phyloP scores from a whole-genome alignment of 2,329 filamentous ascomycete species.

The Fulvia fulva region DNA sequence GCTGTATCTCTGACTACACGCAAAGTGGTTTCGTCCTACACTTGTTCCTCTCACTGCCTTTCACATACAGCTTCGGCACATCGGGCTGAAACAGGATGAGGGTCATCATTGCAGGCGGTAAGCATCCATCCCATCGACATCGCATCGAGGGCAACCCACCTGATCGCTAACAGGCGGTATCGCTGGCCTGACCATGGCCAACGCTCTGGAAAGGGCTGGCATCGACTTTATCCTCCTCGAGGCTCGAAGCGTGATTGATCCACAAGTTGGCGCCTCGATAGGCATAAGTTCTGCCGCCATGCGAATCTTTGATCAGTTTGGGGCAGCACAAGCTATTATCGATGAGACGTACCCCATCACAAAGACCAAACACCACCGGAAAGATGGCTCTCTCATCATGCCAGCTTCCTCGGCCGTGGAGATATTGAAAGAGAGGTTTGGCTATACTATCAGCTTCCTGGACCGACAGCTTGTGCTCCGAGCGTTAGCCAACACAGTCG shows the following conservation, averaged over 20 bases:
- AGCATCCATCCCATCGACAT: background rate
- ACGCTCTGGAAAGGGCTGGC: constrained; percentile 42
- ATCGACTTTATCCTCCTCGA: constrained; percentile 53
- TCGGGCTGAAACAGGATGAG: background rate
- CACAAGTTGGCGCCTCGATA: constrained; percentile 48
- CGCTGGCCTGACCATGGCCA: constrained; percentile 47
- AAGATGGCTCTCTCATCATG: constrained; percentile 7
- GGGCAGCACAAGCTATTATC: constrained; percentile 23
- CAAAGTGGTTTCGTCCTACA: too few species aligned
- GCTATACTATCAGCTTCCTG: constrained; percentile 23
- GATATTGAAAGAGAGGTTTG: constrained; percentile 24
- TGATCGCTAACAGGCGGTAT: constrained; percentile 50
- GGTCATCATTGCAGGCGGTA: background rate
- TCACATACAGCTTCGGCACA: too few species aligned
- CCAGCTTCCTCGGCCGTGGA: constrained; percentile 4
- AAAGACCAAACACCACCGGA: background rate
- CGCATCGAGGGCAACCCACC: constrained; percentile 31
- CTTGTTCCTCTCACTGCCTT: too few species aligned
- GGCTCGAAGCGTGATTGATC: constrained; percentile 39
- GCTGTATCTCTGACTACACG: too few species aligned
- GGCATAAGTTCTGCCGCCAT: constrained; percentile 42
- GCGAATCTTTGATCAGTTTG: constrained; percentile 51
- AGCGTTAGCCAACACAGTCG: constrained; percentile 21
- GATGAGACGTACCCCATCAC: constrained; percentile 11
- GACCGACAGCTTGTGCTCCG: constrained; percentile 30